Evolutionary conservation across 1,139 yeast genomes (phyloP).

Genomic region (Suhomyces kunorum): DNA sequence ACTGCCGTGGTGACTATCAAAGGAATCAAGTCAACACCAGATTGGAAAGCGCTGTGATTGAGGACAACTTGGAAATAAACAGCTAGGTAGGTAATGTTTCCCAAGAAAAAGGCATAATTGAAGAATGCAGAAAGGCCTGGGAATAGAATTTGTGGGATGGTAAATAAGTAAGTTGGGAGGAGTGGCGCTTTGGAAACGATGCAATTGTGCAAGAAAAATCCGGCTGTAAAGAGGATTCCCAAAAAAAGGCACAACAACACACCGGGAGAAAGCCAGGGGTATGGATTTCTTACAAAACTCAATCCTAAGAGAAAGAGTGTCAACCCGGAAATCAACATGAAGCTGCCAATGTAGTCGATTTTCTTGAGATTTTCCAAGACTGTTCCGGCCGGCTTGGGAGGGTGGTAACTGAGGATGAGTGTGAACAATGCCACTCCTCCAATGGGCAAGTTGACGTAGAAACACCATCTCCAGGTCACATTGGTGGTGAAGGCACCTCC

Average conservation of each 20-base stretch:
- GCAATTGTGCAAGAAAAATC: conserved; percentile 21
- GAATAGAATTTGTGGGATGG: conserved; percentile 18
- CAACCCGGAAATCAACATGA: conserved; percentile 19
- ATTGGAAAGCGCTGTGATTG: conserved; percentile 20
- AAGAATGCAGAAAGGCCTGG: conserved; percentile 17
- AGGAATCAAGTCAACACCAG: conserved; percentile 26
- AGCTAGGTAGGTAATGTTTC: conserved; percentile 22
- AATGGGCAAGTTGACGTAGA: conserved; percentile 28
- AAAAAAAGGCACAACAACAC: conserved; percentile 20
- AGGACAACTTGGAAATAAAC: conserved; percentile 26
- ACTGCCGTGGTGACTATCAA: conserved; percentile 21
- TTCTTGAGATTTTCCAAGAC: conserved; percentile 10
- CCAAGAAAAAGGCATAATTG: conserved; percentile 22
- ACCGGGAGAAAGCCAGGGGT: conserved; percentile 22
- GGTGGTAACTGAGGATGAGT: conserved; percentile 20
- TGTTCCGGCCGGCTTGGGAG: conserved; percentile 19
- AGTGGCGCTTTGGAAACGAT: conserved; percentile 19
- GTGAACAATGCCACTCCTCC: conserved; percentile 24
- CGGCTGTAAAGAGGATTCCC: conserved; percentile 18
- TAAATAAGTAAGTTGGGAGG: conserved; percentile 16
- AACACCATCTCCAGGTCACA: conserved; percentile 31
- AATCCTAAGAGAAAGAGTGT: conserved; percentile 22
- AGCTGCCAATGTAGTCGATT: conserved; percentile 22
- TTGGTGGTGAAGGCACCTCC: conserved; percentile 28
- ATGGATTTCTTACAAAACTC: conserved; percentile 22